Percentiles rank a stretch among this genome's conserved stretches.
These are phyloP conservation scores for Fusarium denticulatum DNA, from an alignment of 2,329 filamentous ascomycete genomes.

Conservation along the genomic window DNA sequence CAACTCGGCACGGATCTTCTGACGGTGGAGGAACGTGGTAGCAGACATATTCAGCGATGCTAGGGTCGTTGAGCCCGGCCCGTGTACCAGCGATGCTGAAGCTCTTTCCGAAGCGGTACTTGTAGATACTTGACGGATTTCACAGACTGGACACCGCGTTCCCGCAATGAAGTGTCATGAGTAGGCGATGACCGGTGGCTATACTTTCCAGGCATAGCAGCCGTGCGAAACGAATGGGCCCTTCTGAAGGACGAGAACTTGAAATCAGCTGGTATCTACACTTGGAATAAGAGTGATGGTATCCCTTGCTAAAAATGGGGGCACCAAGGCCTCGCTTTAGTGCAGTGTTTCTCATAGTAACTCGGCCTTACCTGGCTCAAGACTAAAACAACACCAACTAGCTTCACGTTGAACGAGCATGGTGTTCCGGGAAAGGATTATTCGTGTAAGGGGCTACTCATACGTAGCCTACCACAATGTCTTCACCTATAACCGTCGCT, in stretches of 20 bases:
- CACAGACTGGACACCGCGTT: not conserved
- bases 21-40: not conserved
- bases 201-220: not conserved
- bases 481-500: not conserved
- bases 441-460: accelerated
- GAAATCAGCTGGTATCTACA: too few relatives aligned
- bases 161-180: not conserved
- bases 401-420: not conserved
- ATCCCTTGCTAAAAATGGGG: accelerated
- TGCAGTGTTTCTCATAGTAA: not conserved
- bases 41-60: not conserved
- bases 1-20: not conserved
- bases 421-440: accelerated
- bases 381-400: not conserved
- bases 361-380: not conserved
- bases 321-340: not conserved
- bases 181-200: not conserved
- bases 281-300: not conserved
- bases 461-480: not conserved
- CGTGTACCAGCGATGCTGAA: not conserved
- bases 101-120: accelerated
- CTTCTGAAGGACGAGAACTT: not conserved
- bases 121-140: too few relatives aligned
- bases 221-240: not conserved
- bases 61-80: not conserved